Conservation (phyloP, 2,329 filamentous ascomycete species). For the Parafenestella ontariensis region DNA sequence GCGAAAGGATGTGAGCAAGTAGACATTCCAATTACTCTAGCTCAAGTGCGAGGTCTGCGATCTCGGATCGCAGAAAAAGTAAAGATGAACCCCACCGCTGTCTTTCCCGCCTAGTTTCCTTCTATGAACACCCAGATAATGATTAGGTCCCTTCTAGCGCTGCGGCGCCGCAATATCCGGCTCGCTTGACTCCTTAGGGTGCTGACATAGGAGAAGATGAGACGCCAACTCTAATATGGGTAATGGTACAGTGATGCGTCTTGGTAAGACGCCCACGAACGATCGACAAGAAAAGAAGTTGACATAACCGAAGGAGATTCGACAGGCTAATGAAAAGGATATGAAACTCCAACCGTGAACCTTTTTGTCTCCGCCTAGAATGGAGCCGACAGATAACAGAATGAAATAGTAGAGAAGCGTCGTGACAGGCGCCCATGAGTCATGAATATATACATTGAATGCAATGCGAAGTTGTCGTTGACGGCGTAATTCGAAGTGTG, state of each 20-base stretch:
- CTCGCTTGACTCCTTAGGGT: background rate
- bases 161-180: background rate
- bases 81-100: background rate
- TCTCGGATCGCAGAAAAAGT: background rate
- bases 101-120: background rate
- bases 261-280: conserved; percentile 1
- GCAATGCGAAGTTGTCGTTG: conserved; percentile 9
- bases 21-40: conserved; percentile 1
- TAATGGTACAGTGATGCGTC: conserved; percentile 4
- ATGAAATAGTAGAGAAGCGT: conserved; percentile 1
- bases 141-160: background rate
- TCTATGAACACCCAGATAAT: background rate
- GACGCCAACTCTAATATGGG: background rate
- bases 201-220: background rate
- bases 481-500: conserved; percentile 11
- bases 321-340: background rate
- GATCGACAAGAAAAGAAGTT: conserved; percentile 1
- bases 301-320: conserved; percentile 1
- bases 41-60: background rate
- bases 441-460: conserved; percentile 28
- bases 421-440: conserved; percentile 8
- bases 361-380: conserved; percentile 3
- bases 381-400: background rate
- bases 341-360: background rate
- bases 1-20: background rate